Conservation (phyloP, 2,329 filamentous ascomycete species). For the Onygenales sp. region DNA sequence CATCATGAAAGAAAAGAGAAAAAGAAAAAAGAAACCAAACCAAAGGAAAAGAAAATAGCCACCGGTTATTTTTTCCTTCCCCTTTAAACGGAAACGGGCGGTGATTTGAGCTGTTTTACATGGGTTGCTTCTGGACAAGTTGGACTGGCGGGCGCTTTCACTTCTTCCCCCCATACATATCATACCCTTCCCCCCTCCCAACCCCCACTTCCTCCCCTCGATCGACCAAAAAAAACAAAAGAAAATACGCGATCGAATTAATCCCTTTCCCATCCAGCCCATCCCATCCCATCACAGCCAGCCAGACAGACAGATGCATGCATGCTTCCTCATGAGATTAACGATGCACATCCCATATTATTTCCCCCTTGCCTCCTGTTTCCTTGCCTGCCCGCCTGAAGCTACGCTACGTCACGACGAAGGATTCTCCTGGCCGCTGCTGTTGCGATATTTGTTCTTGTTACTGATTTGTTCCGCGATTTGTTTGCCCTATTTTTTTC, state of each 20-base stretch:
- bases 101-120: too few species aligned
- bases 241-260: background rate
- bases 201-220: too few species aligned
- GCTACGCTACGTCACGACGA: too few species aligned
- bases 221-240: background rate
- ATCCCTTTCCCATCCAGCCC: too few species aligned
- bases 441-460: background rate
- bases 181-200: background rate
- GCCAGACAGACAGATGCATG: too few species aligned
- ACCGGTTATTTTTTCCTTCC: too few species aligned
- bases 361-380: constrained; percentile 2
- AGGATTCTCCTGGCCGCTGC: constrained; percentile 2
- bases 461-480: constrained; percentile 4
- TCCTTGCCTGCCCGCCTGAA: background rate
- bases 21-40: background rate
- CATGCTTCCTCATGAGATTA: background rate
- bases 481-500: constrained; percentile 22
- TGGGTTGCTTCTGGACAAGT: too few species aligned
- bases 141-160: too few species aligned
- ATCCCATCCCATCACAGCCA: too few species aligned
- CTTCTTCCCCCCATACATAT: too few species aligned
- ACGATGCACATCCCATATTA: constrained; percentile 6
- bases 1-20: constrained; percentile 5
- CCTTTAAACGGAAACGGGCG: too few species aligned
- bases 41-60: too few species aligned